Evolutionary conservation across 2,329 filamentous ascomycete genomes (phyloP).

Genomic region (Exophiala phaeomuriformis): DNA sequence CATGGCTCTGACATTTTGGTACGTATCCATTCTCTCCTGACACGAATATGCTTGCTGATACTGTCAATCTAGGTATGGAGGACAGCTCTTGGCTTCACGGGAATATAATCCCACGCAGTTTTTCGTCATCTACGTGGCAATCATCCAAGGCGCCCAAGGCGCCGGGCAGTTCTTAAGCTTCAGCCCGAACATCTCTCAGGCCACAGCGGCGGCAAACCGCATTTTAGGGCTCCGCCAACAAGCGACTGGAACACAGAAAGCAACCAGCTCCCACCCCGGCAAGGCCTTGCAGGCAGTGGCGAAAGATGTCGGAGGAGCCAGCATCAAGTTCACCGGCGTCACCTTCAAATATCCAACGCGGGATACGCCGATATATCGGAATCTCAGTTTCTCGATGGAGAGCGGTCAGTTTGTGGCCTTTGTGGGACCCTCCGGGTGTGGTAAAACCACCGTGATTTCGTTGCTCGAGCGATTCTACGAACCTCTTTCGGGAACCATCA

Average conservation of each 20-base stretch:
- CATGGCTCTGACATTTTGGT: slow-evolving; percentile 58
- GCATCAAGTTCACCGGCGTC: slow-evolving; percentile 32
- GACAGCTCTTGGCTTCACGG: slow-evolving; percentile 47
- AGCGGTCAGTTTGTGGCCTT: slow-evolving; percentile 41
- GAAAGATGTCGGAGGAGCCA: slow-evolving; percentile 24
- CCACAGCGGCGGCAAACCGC: slow-evolving; percentile 34
- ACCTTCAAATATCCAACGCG: slow-evolving; percentile 35
- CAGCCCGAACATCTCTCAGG: slow-evolving; percentile 47
- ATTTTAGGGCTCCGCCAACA: slow-evolving; percentile 31
- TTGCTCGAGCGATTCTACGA: slow-evolving; percentile 45
- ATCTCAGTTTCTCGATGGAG: slow-evolving; percentile 32
- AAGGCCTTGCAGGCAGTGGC: neutral
- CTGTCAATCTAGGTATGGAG: slow-evolving; percentile 54
- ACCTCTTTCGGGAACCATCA: slow-evolving; percentile 35
- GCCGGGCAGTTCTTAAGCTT: slow-evolving; percentile 63
- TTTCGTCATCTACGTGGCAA: slow-evolving; percentile 57
- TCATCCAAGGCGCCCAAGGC: slow-evolving; percentile 60
- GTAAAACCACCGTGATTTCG: slow-evolving; percentile 42
- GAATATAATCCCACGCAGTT: slow-evolving; percentile 46
- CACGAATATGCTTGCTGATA: neutral
- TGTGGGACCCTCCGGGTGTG: slow-evolving; percentile 44
- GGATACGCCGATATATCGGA: slow-evolving; percentile 29
- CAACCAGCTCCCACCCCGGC: slow-evolving; percentile 54
- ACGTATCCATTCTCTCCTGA: slow-evolving; percentile 8
- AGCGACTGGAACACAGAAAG: slow-evolving; percentile 1